Base-by-base conservation (phyloP, 2,329 filamentous ascomycete species). In the Claviceps lovelessii region DNA sequence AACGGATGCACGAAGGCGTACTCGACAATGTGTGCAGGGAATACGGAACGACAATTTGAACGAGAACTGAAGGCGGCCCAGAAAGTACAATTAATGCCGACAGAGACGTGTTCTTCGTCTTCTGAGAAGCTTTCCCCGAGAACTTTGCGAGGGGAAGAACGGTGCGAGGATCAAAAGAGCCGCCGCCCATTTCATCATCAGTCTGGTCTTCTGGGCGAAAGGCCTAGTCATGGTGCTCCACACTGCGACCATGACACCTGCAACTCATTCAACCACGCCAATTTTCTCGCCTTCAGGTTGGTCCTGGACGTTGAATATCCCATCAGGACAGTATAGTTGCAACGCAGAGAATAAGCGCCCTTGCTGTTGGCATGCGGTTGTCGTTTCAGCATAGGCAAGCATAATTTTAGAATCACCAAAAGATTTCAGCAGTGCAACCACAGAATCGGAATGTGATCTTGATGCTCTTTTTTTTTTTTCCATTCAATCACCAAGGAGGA, bases 401-500 rank as follows among this genome's bases (percentile, higher is more conserved):
- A 23, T 15, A 13, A 50, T 28, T 54, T 15, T 23, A 11, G 11
- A 7, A 49, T 33, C 23, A 41, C 9, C 2, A n/a, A 7, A 29
- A 1, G 29, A 41, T 13, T 4, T 37, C 13, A 15, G 23, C 15
- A 15, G 23, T 23, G 19, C 17, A 41, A 52, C 35, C 33, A 41
- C 33, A 15, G 37, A 46, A 57, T 58, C 59, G 57, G 57, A 58
- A 62, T 59, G 62, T 61, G 62, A 65, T 62, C 68, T 69, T 70
- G 67, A 70, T 66, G 66, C 62, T 69, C 52, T 62, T 63, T 37
- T 73, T 48, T 68, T 68, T 62, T 62, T 73, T 49, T 68, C 68
- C 68, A 72, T 74, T 68, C 65, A 70, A 72, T 68, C 71, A 73
- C 68, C 72, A 72, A 73, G 70, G 33, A 69, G 68, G 67, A 68